Evolutionary conservation across 2,329 filamentous ascomycete species (phyloP).

Genomic region (Dactylella cylindrospora): DNA sequence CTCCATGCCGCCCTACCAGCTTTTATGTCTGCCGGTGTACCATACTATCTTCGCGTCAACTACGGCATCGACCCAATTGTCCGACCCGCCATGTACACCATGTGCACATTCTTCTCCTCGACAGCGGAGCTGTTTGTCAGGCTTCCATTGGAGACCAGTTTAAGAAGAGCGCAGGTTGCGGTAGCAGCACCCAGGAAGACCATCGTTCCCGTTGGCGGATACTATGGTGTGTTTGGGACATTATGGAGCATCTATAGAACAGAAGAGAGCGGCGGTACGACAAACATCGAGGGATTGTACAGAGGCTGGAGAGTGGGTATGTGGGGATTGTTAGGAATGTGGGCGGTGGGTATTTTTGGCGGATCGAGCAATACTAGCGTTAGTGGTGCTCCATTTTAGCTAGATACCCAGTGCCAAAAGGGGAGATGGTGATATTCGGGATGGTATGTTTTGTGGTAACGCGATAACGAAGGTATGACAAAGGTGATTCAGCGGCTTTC

Average conservation of each 20-base stretch:
- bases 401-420: not conserved
- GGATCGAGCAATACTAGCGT: conserved; percentile 47
- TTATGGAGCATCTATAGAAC: conserved; percentile 84
- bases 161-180: conserved; percentile 81
- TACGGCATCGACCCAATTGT: conserved; percentile 78
- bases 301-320: conserved; percentile 62
- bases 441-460: too few relatives aligned
- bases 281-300: conserved; percentile 60
- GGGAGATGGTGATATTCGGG: not conserved
- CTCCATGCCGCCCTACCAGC: conserved; percentile 83
- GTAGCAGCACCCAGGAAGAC: conserved; percentile 65
- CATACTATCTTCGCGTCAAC: conserved; percentile 80
- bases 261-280: conserved; percentile 62
- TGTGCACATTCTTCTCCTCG: conserved; percentile 79
- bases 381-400: conserved; percentile 41
- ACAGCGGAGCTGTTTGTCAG: conserved; percentile 79
- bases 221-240: conserved; percentile 83
- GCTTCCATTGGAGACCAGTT: conserved; percentile 85
- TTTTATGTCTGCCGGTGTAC: conserved; percentile 76
- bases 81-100: conserved; percentile 77
- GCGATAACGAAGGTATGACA: conserved; percentile 26
- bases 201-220: conserved; percentile 76
- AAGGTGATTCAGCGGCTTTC: conserved; percentile 17
- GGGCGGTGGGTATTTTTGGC: conserved; percentile 56
- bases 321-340: conserved; percentile 60